phyloP scores from a whole-genome alignment of 257 asterid genomes.

The Nemophila menziesii region DNA sequence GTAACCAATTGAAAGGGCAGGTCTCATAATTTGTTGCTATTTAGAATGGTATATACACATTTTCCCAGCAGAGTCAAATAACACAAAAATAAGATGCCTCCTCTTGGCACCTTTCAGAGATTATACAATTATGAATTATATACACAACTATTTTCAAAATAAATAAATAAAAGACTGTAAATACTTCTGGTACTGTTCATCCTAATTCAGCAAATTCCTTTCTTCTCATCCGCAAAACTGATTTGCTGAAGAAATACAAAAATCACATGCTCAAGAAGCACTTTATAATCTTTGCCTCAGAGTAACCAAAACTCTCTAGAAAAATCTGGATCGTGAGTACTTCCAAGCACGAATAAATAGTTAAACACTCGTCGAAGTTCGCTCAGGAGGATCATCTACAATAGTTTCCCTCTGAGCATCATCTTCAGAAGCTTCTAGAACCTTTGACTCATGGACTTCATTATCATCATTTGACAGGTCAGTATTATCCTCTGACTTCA shows the following conservation, averaged over 20 bases:
- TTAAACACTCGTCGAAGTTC: constrained; percentile 13
- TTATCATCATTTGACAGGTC: constrained; percentile 15
- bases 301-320: neutral
- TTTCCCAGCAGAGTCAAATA: neutral
- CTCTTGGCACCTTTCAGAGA: neutral
- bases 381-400: constrained; percentile 21
- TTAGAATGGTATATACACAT: neutral
- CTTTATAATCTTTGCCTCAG: neutral
- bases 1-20: no score
- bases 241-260: neutral
- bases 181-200: no score
- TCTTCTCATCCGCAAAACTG: neutral
- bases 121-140: neutral
- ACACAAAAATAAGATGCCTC: neutral
- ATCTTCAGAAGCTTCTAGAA: constrained; percentile 25
- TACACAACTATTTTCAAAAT: neutral
- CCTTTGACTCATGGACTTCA: constrained; percentile 18
- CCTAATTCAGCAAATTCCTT: neutral
- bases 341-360: constrained; percentile 4
- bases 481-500: constrained; percentile 11
- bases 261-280: neutral
- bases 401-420: constrained; percentile 18
- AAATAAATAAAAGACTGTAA: no score
- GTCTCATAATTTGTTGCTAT: no score
- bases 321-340: neutral